Evolutionary conservation across 2,329 filamentous ascomycete species (phyloP).

Genomic region (Leptoxyphium fumago): DNA sequence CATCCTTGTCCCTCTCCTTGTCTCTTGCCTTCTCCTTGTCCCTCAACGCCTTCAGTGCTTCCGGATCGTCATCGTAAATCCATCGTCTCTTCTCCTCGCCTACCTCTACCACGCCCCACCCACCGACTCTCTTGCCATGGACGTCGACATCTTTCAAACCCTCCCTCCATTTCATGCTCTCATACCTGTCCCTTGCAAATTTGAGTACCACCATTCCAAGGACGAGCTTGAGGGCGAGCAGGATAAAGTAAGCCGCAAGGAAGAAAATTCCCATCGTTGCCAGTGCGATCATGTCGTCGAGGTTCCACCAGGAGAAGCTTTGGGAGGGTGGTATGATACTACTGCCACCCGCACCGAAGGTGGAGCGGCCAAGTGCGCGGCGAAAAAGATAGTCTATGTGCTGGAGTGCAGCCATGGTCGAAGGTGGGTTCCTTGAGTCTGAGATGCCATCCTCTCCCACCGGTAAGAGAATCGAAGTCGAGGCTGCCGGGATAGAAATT

Average conservation of each 20-base stretch:
- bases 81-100: slow-evolving; percentile 72
- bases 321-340: slow-evolving; percentile 13
- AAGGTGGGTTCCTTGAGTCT: slow-evolving; percentile 39
- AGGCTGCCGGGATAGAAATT: slow-evolving; percentile 51
- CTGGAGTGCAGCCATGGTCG: slow-evolving; percentile 61
- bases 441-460: slow-evolving; percentile 34
- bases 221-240: slow-evolving; percentile 61
- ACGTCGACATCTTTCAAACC: slow-evolving; percentile 46
- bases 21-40: slow-evolving; percentile 46
- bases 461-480: slow-evolving; percentile 42
- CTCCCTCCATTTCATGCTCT: slow-evolving; percentile 55
- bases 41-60: slow-evolving; percentile 47
- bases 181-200: slow-evolving; percentile 66
- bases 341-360: slow-evolving; percentile 40
- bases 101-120: slow-evolving; percentile 74
- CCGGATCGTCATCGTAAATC: slow-evolving; percentile 76
- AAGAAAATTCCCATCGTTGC: slow-evolving; percentile 78
- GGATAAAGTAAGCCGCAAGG: slow-evolving; percentile 67
- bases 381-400: slow-evolving; percentile 67
- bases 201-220: slow-evolving; percentile 77
- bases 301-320: slow-evolving; percentile 37
- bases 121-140: slow-evolving; percentile 60
- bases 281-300: slow-evolving; percentile 60
- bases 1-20: slow-evolving; percentile 20
- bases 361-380: slow-evolving; percentile 58